phyloP scores from a whole-genome alignment of 495 filamentous ascomycete genomes.

The Xylaria bambusicola region DNA sequence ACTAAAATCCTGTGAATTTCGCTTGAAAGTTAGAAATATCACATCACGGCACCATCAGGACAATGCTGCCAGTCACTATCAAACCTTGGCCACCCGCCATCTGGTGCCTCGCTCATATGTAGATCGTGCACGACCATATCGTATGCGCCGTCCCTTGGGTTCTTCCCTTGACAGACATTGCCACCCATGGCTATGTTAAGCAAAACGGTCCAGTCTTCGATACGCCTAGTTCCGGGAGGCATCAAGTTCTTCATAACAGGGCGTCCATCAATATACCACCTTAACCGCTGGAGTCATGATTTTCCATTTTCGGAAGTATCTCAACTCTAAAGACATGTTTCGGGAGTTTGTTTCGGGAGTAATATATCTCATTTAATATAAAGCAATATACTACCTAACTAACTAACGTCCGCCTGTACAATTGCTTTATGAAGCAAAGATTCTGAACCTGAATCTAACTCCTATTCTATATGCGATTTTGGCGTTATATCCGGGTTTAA shows the following conservation, averaged over 20 bases:
- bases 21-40: neutral
- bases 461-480: no score
- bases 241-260: conserved; percentile 44
- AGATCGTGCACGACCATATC: conserved; percentile 45
- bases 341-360: no score
- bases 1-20: no score
- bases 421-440: no score
- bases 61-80: conserved; percentile 37
- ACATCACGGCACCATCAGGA: conserved; percentile 33
- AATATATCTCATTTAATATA: no score
- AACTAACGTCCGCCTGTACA: no score
- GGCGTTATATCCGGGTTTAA: no score
- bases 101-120: conserved; percentile 38
- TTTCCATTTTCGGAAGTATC: no score
- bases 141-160: conserved; percentile 41
- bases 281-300: no score
- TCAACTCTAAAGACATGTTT: no score
- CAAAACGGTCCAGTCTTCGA: conserved; percentile 43
- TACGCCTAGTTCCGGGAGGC: conserved; percentile 40
- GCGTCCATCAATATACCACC: conserved; percentile 50
- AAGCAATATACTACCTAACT: no score
- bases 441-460: no score
- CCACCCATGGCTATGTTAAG: conserved; percentile 51
- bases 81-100: conserved; percentile 44
- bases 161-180: conserved; percentile 43